Conservation (phyloP, 2,329 filamentous ascomycete species). For the Lachnellula occidentalis region DNA sequence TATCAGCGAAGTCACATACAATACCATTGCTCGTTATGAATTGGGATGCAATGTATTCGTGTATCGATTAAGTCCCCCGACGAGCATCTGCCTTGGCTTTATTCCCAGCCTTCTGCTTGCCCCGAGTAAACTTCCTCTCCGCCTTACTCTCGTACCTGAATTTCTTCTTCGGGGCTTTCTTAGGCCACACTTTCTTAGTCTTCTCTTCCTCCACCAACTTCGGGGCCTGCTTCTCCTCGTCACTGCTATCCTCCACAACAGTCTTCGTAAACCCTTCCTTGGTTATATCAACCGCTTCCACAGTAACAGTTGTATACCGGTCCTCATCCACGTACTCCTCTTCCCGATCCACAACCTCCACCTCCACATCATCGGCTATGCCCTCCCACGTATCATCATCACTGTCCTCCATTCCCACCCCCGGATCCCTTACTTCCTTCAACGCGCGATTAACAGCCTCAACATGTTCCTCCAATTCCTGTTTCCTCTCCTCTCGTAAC, state of each 20-base stretch:
- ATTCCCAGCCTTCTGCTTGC: constrained; percentile 66
- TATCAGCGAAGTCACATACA: constrained; percentile 19
- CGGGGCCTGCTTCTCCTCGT: constrained; percentile 31
- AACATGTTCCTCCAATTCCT: constrained; percentile 78
- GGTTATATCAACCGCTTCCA: constrained; percentile 80
- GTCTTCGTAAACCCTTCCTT: constrained; percentile 64
- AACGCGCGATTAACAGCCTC: constrained; percentile 59
- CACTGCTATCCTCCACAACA: constrained; percentile 31
- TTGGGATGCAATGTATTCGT: not conserved
- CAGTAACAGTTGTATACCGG: constrained; percentile 88
- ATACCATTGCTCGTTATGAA: constrained; percentile 10
- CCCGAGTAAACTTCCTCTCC: constrained; percentile 60
- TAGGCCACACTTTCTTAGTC: constrained; percentile 33
- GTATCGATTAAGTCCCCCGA: constrained; percentile 19
- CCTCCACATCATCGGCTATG: constrained; percentile 47
- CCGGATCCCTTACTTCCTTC: constrained; percentile 39
- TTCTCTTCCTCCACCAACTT: constrained; percentile 31
- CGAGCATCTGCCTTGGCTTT: constrained; percentile 31
- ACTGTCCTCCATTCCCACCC: constrained; percentile 33
- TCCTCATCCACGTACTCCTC: constrained; percentile 97
- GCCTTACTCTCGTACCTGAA: constrained; percentile 61
- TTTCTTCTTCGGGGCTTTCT: constrained; percentile 38
- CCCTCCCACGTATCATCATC: constrained; percentile 59
- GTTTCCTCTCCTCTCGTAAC: constrained; percentile 77
- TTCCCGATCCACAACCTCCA: constrained; percentile 61